A percentile compares a stretch with the other conserved stretches of the same genome.
These are phyloP conservation scores for Pythium apleroticum DNA, from an alignment of 352 stramenopile species.

Conservation along the genomic window DNA sequence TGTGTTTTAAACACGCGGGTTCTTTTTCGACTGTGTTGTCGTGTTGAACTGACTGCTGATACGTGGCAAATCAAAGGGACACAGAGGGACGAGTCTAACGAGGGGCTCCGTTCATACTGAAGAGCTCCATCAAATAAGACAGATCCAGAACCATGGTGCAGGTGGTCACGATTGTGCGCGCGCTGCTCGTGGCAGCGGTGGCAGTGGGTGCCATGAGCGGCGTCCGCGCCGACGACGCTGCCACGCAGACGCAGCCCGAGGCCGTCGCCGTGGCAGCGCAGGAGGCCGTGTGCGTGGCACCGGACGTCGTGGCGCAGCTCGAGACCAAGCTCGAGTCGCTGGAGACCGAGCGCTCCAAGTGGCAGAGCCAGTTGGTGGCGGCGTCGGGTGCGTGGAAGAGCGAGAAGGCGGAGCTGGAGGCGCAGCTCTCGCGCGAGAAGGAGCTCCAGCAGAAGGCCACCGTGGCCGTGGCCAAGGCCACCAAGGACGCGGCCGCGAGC, in stretches of 20 bases:
- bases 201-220: constrained; percentile 24
- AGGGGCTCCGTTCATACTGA: background rate
- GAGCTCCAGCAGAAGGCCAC: constrained; percentile 22
- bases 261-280: background rate
- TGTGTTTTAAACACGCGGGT: constrained; percentile 26
- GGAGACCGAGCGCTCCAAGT: constrained; percentile 37
- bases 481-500: constrained; percentile 20
- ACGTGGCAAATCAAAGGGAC: constrained; percentile 28
- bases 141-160: constrained; percentile 32
- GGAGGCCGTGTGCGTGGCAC: constrained; percentile 31
- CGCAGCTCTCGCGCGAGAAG: constrained; percentile 32
- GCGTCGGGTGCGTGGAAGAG: constrained; percentile 32
- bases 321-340: constrained; percentile 51
- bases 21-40: constrained; percentile 29
- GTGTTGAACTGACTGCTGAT: constrained; percentile 19
- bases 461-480: constrained; percentile 21
- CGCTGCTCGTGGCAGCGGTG: constrained; percentile 38
- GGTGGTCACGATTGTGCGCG: constrained; percentile 36
- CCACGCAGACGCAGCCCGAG: constrained; percentile 28
- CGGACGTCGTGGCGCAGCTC: constrained; percentile 37
- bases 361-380: constrained; percentile 41
- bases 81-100: constrained; percentile 4
- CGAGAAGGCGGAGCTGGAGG: constrained; percentile 33
- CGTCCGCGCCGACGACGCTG: constrained; percentile 18
- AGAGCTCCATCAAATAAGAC: constrained; percentile 2